These are phyloP conservation scores for Suhomyces prunicola DNA, from an alignment of 805 yeast genomes.

Conservation along the genomic window DNA sequence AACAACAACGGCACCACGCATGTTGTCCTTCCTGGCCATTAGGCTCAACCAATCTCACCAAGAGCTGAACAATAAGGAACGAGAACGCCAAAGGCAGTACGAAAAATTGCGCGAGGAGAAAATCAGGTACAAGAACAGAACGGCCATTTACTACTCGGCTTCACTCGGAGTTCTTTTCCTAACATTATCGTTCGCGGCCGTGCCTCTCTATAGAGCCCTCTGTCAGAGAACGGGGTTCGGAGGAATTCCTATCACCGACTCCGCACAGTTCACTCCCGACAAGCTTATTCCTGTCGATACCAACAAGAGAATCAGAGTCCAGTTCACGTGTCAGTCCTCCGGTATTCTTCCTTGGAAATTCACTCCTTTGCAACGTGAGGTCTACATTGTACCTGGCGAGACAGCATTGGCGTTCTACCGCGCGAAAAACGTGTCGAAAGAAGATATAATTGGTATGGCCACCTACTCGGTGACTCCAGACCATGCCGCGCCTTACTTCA, in stretches of 20 bases:
- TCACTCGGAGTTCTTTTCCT: slow-evolving; percentile 69
- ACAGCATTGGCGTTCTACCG: slow-evolving; percentile 94
- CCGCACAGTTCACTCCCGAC: slow-evolving; percentile 76
- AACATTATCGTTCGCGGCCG: slow-evolving; percentile 84
- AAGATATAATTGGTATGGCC: slow-evolving; percentile 97
- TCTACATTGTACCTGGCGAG: slow-evolving; percentile 91
- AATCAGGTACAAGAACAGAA: slow-evolving; percentile 39
- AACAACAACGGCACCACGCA: not conserved
- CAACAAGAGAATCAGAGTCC: slow-evolving; percentile 73
- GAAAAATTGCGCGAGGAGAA: slow-evolving; percentile 24
- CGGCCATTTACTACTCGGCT: slow-evolving; percentile 63
- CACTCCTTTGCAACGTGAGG: slow-evolving; percentile 91
- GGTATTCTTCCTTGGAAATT: slow-evolving; percentile 92
- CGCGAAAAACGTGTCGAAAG: slow-evolving; percentile 81
- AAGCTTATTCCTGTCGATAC: slow-evolving; percentile 85
- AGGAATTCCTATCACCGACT: slow-evolving; percentile 91
- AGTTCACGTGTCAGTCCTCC: slow-evolving; percentile 89
- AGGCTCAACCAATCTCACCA: not conserved
- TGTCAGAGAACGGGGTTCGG: slow-evolving; percentile 97
- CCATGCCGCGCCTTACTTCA: slow-evolving; percentile 93
- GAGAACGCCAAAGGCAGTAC: slow-evolving; percentile 12
- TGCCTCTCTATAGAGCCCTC: slow-evolving; percentile 85
- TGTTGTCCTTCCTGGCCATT: not conserved
- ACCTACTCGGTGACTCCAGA: slow-evolving; percentile 96
- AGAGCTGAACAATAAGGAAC: not conserved